These are phyloP conservation scores for Cryptosporidium sp. DNA, from an alignment of 169 alveolate species.

Conservation along the genomic window DNA sequence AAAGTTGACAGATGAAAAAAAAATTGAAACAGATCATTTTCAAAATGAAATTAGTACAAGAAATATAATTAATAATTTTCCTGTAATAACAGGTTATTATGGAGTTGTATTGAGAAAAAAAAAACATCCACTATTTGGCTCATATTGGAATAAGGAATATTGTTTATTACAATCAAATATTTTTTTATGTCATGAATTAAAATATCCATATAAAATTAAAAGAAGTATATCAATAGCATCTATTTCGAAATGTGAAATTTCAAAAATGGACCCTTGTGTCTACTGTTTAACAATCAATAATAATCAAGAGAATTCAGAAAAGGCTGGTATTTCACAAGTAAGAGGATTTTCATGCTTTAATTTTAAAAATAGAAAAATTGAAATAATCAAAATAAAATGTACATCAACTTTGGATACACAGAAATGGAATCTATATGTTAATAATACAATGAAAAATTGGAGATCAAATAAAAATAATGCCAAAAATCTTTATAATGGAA, in stretches of 20 bases:
- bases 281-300: slow-evolving; percentile 19
- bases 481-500: slow-evolving; percentile 30
- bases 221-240: slow-evolving; percentile 61
- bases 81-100: slow-evolving; percentile 56
- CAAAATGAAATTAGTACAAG: slow-evolving; percentile 9
- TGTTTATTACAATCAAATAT: slow-evolving; percentile 65
- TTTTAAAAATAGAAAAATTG: not conserved
- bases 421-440: slow-evolving; percentile 41
- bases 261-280: slow-evolving; percentile 72
- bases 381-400: slow-evolving; percentile 58
- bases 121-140: slow-evolving; percentile 42
- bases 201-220: slow-evolving; percentile 53
- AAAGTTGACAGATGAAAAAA: not conserved
- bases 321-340: not conserved
- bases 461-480: slow-evolving; percentile 33
- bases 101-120: slow-evolving; percentile 52
- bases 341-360: not conserved
- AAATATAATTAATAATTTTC: slow-evolving; percentile 38
- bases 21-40: not conserved
- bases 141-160: slow-evolving; percentile 67
- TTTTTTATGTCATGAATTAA: slow-evolving; percentile 56
- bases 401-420: slow-evolving; percentile 63
- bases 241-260: slow-evolving; percentile 44
- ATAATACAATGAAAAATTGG: slow-evolving; percentile 56
- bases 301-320: not conserved